Evolutionary conservation across 164 flowering plant species (phyloP).

Genomic region (Sedum album): DNA sequence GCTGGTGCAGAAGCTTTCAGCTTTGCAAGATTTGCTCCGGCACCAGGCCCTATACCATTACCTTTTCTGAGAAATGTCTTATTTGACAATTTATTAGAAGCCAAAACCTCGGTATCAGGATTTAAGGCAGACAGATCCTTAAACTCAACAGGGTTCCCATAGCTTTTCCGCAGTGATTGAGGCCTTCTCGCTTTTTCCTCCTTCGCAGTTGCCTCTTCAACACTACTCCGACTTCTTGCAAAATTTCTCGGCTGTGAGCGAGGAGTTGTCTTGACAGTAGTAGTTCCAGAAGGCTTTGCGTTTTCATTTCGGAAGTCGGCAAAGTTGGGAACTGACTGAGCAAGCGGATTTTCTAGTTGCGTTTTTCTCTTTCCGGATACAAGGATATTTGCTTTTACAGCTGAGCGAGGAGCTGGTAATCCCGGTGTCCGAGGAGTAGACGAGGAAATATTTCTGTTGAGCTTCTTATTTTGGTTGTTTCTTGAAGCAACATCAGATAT

Average conservation of each 20-base stretch:
- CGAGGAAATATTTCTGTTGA: slow-evolving; percentile 43
- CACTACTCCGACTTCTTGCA: slow-evolving; percentile 57
- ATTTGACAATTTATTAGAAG: slow-evolving; percentile 32
- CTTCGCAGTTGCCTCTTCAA: slow-evolving; percentile 47
- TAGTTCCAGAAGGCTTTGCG: slow-evolving; percentile 56
- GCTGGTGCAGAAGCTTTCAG: slow-evolving; percentile 40
- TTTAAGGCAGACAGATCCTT: slow-evolving; percentile 38
- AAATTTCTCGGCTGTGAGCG: slow-evolving; percentile 50
- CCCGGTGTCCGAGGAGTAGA: slow-evolving; percentile 52
- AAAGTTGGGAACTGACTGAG: slow-evolving; percentile 90
- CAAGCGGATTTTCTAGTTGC: slow-evolving; percentile 67
- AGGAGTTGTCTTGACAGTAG: slow-evolving; percentile 40
- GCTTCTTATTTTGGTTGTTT: slow-evolving; percentile 49
- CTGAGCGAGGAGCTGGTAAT: slow-evolving; percentile 40
- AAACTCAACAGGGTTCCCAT: slow-evolving; percentile 39
- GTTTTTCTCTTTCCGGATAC: slow-evolving; percentile 48
- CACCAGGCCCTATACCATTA: slow-evolving; percentile 51
- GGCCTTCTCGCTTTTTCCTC: slow-evolving; percentile 64
- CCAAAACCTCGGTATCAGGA: slow-evolving; percentile 36
- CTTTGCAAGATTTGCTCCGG: slow-evolving; percentile 36
- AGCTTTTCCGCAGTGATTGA: slow-evolving; percentile 49
- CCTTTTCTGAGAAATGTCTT: slow-evolving; percentile 59
- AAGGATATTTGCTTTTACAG: slow-evolving; percentile 42
- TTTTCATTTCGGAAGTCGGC: slow-evolving; percentile 86
- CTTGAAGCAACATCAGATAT: slow-evolving; percentile 39